A percentile compares a stretch with the other conserved stretches of the same genome.
phyloP scores from a whole-genome alignment of 2,329 filamentous ascomycete genomes.

The Colletotrichum scovillei region DNA sequence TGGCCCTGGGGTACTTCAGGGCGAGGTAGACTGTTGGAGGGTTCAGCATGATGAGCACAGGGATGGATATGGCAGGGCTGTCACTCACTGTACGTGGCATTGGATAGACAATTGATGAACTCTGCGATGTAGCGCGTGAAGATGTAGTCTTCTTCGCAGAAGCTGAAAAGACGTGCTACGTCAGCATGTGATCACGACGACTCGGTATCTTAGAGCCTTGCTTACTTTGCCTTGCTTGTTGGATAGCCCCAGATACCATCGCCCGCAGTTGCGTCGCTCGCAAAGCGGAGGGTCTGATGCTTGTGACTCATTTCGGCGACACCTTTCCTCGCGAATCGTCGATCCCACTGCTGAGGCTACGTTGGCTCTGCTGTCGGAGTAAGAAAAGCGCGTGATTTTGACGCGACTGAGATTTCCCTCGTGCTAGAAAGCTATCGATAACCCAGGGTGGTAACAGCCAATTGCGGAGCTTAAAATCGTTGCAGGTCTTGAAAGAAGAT shows the following conservation, averaged over 20 bases:
- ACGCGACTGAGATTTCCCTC: slow-evolving; percentile 10
- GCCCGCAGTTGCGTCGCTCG: slow-evolving; percentile 47
- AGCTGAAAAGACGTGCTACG: slow-evolving; percentile 6
- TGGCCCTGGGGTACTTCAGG: slow-evolving; percentile 48
- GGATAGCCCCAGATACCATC: slow-evolving; percentile 52
- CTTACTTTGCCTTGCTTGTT: slow-evolving; percentile 53
- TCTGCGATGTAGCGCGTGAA: slow-evolving; percentile 56
- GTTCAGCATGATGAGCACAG: neutral
- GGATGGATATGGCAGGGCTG: neutral
- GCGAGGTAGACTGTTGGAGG: slow-evolving; percentile 52
- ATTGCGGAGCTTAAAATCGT: neutral
- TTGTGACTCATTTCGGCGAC: slow-evolving; percentile 30
- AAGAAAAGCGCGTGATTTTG: neutral
- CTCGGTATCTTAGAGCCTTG: neutral
- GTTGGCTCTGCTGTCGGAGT: neutral
- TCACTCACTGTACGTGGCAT: slow-evolving; percentile 44
- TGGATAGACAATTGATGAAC: slow-evolving; percentile 58
- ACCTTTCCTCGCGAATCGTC: neutral
- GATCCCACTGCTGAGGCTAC: neutral
- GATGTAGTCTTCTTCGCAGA: slow-evolving; percentile 46
- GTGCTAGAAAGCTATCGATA: neutral
- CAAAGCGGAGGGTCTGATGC: slow-evolving; percentile 51
- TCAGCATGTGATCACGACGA: slow-evolving; percentile 7
- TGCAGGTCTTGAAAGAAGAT: neutral
- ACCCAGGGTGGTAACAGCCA: neutral